These are phyloP conservation scores for Candida tetrigidarum DNA, from an alignment of 1,139 yeast genomes.

Conservation along the genomic window DNA sequence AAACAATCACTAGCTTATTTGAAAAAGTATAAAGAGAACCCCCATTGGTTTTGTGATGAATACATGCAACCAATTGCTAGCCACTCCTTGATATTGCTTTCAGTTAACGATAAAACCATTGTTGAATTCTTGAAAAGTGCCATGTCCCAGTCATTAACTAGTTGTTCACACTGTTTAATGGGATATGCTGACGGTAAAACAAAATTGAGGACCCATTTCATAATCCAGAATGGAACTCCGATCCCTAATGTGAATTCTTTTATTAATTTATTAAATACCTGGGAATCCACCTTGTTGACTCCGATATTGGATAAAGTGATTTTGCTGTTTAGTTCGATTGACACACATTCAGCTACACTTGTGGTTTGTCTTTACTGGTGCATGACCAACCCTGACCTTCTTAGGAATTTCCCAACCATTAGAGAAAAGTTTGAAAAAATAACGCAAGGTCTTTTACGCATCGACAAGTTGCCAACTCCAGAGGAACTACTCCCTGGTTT, in stretches of 20 bases:
- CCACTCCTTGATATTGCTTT: slow-evolving; percentile 61
- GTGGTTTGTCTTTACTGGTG: slow-evolving; percentile 15
- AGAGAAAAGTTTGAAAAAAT: slow-evolving; percentile 28
- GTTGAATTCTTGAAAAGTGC: slow-evolving; percentile 45
- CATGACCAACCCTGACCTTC: slow-evolving; percentile 40
- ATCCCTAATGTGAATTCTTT: slow-evolving; percentile 54
- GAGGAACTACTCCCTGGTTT: slow-evolving; percentile 46
- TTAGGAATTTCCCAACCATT: slow-evolving; percentile 35
- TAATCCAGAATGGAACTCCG: slow-evolving; percentile 52
- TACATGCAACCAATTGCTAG: slow-evolving; percentile 50
- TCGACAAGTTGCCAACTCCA: slow-evolving; percentile 15
- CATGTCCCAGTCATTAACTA: slow-evolving; percentile 40
- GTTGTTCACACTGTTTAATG: slow-evolving; percentile 56
- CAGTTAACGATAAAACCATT: slow-evolving; percentile 54
- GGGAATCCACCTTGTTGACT: slow-evolving; percentile 46
- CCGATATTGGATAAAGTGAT: slow-evolving; percentile 9
- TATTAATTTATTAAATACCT: slow-evolving; percentile 49
- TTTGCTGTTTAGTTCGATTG: neutral
- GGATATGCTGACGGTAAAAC: slow-evolving; percentile 58
- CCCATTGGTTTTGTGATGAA: slow-evolving; percentile 63
- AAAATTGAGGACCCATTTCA: slow-evolving; percentile 53
- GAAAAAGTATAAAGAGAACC: slow-evolving; percentile 21
- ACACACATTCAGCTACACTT: slow-evolving; percentile 4
- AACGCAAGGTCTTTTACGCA: slow-evolving; percentile 27
- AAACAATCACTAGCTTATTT: slow-evolving; percentile 30